phyloP scores from a whole-genome alignment of 2,329 filamentous ascomycete species.

The Tolypocladium pustulatum region DNA sequence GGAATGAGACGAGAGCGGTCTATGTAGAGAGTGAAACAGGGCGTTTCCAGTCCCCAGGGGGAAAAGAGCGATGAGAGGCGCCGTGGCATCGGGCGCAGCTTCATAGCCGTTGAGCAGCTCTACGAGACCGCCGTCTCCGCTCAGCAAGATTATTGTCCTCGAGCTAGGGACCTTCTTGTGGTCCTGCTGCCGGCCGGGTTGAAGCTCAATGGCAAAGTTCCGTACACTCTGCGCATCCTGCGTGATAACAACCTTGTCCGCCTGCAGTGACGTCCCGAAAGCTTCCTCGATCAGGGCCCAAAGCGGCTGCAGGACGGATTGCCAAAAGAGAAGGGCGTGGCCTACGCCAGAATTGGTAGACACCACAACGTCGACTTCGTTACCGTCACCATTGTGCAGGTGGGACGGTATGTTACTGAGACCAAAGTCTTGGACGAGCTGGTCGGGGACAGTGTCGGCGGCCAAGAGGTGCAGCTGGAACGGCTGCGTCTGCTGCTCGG shows the following conservation, averaged over 20 bases:
- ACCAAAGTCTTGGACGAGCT: conserved; percentile 24
- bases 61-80: conserved; percentile 40
- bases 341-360: conserved; percentile 57
- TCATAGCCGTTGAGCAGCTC: conserved; percentile 62
- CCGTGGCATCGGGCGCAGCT: conserved; percentile 4
- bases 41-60: conserved; percentile 58
- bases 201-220: conserved; percentile 42
- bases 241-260: conserved; percentile 44
- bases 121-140: conserved; percentile 77
- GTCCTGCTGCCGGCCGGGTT: conserved; percentile 17
- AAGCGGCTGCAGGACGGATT: conserved; percentile 43
- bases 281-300: conserved; percentile 30
- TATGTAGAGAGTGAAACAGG: conserved; percentile 51
- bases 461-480: conserved; percentile 19
- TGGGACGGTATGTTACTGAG: conserved; percentile 28
- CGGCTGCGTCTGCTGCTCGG: conserved; percentile 12
- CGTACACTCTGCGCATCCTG: conserved; percentile 51
- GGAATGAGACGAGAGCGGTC: conserved; percentile 36
- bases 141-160: conserved; percentile 63
- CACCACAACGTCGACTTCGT: conserved; percentile 50
- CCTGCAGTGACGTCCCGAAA: neutral
- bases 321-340: conserved; percentile 44
- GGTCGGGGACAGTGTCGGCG: conserved; percentile 22
- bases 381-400: conserved; percentile 13
- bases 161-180: conserved; percentile 17